These are phyloP conservation scores for Ustilago lituana DNA, from an alignment of 1,284 basidiomycete species.

Conservation along the genomic window DNA sequence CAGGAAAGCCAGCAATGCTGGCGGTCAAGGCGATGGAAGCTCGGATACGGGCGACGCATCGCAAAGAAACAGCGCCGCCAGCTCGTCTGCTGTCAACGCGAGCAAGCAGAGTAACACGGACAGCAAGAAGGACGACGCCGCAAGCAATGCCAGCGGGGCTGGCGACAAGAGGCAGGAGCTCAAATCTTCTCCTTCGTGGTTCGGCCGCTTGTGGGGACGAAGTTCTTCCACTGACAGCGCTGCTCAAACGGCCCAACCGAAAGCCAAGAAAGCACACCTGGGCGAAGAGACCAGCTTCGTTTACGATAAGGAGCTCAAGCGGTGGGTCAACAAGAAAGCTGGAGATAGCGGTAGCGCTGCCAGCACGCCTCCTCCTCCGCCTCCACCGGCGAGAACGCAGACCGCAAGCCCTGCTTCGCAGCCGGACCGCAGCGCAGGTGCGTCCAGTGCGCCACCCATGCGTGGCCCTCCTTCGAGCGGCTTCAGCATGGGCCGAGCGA, in stretches of 20 bases:
- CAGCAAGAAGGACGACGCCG: constrained; percentile 14
- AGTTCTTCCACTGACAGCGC: constrained; percentile 66
- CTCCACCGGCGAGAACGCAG: constrained; percentile 53
- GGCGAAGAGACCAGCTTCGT: constrained; percentile 92
- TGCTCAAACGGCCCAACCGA: constrained; percentile 52
- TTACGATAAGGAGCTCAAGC: constrained; percentile 91
- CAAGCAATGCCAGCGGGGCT: constrained; percentile 11
- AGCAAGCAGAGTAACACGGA: constrained; percentile 17
- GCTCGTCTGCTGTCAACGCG: constrained; percentile 14
- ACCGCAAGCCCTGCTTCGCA: constrained; percentile 59
- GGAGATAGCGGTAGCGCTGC: constrained; percentile 54
- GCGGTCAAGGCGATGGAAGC: background rate
- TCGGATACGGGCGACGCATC: constrained; percentile 19
- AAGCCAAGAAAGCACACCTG: constrained; percentile 76
- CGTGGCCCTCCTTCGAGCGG: constrained; percentile 22
- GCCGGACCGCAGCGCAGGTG: constrained; percentile 32
- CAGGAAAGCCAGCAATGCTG: constrained; percentile 22
- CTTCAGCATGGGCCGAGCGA: constrained; percentile 29
- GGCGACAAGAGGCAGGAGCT: constrained; percentile 49
- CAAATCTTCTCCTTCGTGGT: constrained; percentile 72
- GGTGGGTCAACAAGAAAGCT: constrained; percentile 94
- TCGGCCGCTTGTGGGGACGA: constrained; percentile 73
- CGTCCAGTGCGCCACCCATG: constrained; percentile 36
- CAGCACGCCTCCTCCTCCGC: constrained; percentile 56
- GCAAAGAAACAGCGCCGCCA: constrained; percentile 19